A percentile compares a stretch with the other conserved stretches of the same genome.
phyloP scores from a whole-genome alignment of 1,284 basidiomycete genomes.

The Sanghuangporus weigelae region DNA sequence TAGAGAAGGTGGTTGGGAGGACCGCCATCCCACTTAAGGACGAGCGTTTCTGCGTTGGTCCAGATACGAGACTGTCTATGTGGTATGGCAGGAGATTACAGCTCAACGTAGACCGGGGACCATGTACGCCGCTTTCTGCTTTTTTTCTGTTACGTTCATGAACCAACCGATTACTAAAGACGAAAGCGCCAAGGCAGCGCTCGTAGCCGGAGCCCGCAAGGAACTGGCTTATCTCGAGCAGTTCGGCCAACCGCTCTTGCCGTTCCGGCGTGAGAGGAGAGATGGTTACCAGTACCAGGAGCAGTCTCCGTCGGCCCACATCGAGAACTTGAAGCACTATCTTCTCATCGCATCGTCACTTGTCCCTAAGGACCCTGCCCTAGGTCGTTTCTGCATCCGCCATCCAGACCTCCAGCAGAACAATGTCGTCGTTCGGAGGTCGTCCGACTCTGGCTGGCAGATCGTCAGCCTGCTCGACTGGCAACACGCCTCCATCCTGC shows the following conservation, averaged over 20 bases:
- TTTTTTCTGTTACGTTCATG: constrained; percentile 25
- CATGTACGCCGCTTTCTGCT: constrained; percentile 39
- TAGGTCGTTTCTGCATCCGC: constrained; percentile 36
- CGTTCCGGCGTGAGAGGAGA: constrained; percentile 42
- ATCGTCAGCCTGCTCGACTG: constrained; percentile 35
- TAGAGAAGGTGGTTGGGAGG: constrained; percentile 1
- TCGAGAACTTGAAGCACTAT: constrained; percentile 34
- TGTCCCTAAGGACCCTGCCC: constrained; percentile 29
- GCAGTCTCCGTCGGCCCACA: constrained; percentile 42
- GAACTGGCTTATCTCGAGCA: constrained; percentile 44
- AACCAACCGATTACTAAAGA: constrained; percentile 38
- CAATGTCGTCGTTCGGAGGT: constrained; percentile 35
- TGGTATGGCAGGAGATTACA: constrained; percentile 45
- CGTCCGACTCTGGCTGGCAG: constrained; percentile 30
- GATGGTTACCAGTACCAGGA: constrained; percentile 41
- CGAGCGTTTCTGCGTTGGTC: constrained; percentile 39
- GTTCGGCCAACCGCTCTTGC: constrained; percentile 45
- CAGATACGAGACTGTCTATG: constrained; percentile 36
- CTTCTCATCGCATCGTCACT: constrained; percentile 34
- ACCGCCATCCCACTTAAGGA: constrained; percentile 33
- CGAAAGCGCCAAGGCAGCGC: constrained; percentile 38
- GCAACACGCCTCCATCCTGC: constrained; percentile 41
- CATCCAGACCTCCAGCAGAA: constrained; percentile 38
- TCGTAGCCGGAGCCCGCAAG: constrained; percentile 40
- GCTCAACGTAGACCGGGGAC: constrained; percentile 44